Conservation (phyloP, 208 protist genomes). For the Phytomonas sp. region DNA sequence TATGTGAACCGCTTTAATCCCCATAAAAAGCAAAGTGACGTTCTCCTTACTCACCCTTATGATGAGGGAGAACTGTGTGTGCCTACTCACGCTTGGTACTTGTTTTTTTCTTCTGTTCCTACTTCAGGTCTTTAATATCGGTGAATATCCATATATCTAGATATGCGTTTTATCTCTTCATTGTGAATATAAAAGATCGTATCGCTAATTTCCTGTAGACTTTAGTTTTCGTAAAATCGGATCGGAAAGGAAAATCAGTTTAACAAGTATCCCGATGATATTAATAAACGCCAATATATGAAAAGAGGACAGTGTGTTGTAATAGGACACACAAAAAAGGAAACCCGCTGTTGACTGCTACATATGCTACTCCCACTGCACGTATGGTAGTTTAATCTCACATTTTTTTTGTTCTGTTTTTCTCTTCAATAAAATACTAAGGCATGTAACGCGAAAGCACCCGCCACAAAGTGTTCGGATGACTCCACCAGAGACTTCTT, state of each 20-base stretch:
- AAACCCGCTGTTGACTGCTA: background rate
- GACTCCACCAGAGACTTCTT: background rate
- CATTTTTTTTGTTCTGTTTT: conserved; percentile 9
- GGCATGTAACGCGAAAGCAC: background rate
- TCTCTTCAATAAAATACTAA: conserved; percentile 2
- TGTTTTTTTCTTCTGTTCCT: background rate
- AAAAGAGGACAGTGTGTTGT: conserved; percentile 5
- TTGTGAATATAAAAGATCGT: background rate
- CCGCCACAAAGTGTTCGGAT: background rate
- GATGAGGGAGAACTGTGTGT: background rate
- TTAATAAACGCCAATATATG: background rate
- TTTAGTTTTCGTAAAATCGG: background rate
- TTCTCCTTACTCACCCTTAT: background rate
- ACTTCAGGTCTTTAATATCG: background rate
- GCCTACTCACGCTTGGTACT: background rate
- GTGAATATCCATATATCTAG: background rate
- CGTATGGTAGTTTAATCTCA: background rate
- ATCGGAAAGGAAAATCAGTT: background rate
- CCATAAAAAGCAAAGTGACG: background rate
- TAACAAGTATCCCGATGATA: background rate
- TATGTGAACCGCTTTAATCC: background rate
- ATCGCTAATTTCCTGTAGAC: background rate
- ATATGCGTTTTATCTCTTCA: background rate
- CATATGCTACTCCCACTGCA: background rate
- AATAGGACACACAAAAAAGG: background rate